These are phyloP conservation scores for Medicago ruthenica DNA, from an alignment of 306 rosid genomes.

Conservation along the genomic window DNA sequence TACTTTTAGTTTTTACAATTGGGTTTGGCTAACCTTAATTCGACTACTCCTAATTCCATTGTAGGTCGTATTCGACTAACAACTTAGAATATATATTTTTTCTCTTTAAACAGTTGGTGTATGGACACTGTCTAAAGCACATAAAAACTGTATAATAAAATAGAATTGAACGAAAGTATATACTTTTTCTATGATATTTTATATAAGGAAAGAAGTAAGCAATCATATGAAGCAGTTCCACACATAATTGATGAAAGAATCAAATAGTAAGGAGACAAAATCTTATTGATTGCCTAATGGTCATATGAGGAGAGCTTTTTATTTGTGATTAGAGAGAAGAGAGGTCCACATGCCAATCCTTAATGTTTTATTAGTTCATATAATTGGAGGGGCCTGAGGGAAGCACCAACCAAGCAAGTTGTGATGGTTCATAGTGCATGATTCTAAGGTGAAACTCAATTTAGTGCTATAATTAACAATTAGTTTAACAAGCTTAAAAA, in stretches of 20 bases:
- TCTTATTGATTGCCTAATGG: slow-evolving; percentile 38
- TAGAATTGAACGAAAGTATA: slow-evolving; percentile 28
- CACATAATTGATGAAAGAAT: slow-evolving; percentile 43
- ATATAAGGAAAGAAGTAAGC: slow-evolving; percentile 35
- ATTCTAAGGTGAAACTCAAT: slow-evolving; percentile 41
- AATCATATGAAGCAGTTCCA: slow-evolving; percentile 51
- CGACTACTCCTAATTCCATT: too few species aligned
- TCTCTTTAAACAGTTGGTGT: too few species aligned
- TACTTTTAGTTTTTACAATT: too few species aligned
- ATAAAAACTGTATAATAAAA: slow-evolving; percentile 35
- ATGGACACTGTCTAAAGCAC: slow-evolving; percentile 38
- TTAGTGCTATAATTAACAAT: slow-evolving; percentile 45
- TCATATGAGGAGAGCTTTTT: slow-evolving; percentile 41
- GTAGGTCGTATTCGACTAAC: too few species aligned
- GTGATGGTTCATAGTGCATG: slow-evolving; percentile 40
- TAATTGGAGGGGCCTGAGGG: slow-evolving; percentile 43
- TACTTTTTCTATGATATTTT: slow-evolving; percentile 40
- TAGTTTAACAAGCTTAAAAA: slow-evolving; percentile 27
- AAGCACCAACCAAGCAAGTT: slow-evolving; percentile 50
- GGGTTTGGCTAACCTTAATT: too few species aligned
- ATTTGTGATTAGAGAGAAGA: slow-evolving; percentile 47
- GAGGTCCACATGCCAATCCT: slow-evolving; percentile 50
- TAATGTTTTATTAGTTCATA: slow-evolving; percentile 40
- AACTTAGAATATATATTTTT: too few species aligned
- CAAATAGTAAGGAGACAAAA: slow-evolving; percentile 47